A percentile compares a stretch with the other conserved stretches of the same genome.
These are phyloP conservation scores for Alternaria sp. DNA, from an alignment of 2,329 filamentous ascomycete species.

Conservation along the genomic window DNA sequence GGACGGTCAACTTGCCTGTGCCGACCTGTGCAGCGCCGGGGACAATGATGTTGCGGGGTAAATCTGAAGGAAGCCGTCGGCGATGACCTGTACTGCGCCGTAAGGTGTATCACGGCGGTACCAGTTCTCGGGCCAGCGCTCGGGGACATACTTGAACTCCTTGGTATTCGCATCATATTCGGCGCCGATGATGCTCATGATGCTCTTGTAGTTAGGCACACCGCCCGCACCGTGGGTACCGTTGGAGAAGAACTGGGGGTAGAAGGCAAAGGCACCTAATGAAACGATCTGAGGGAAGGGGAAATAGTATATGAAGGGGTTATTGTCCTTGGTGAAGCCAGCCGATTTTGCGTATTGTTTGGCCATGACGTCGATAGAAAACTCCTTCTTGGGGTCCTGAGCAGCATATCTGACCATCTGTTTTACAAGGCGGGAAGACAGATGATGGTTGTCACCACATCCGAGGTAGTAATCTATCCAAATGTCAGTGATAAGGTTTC, in stretches of 20 bases:
- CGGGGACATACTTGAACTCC: conserved; percentile 59
- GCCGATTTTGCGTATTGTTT: conserved; percentile 50
- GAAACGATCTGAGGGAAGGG: conserved; percentile 57
- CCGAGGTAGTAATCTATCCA: conserved; percentile 48
- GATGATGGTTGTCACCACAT: conserved; percentile 55
- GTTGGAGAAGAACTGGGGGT: conserved; percentile 45
- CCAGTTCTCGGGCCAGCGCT: conserved; percentile 64
- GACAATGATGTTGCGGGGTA: conserved; percentile 46
- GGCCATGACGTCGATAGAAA: conserved; percentile 42
- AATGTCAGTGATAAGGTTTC: conserved; percentile 37
- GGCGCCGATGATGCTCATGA: conserved; percentile 59
- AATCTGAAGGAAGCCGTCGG: conserved; percentile 45
- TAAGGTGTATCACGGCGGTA: conserved; percentile 60
- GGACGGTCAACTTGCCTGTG: conserved; percentile 42
- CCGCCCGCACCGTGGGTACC: conserved; percentile 50
- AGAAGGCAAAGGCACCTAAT: conserved; percentile 54
- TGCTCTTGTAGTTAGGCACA: conserved; percentile 45
- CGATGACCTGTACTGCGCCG: conserved; percentile 51
- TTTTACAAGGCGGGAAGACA: conserved; percentile 36
- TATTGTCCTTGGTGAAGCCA: conserved; percentile 52
- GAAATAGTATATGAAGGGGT: conserved; percentile 55
- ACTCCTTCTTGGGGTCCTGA: conserved; percentile 33
- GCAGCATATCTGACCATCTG: conserved; percentile 24
- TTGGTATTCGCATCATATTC: conserved; percentile 55
- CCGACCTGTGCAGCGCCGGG: conserved; percentile 43